A percentile compares a stretch with the other conserved stretches of the same genome.
These are phyloP conservation scores for Cladophialophora carrionii DNA, from an alignment of 2,329 filamentous ascomycete genomes.

Conservation along the genomic window DNA sequence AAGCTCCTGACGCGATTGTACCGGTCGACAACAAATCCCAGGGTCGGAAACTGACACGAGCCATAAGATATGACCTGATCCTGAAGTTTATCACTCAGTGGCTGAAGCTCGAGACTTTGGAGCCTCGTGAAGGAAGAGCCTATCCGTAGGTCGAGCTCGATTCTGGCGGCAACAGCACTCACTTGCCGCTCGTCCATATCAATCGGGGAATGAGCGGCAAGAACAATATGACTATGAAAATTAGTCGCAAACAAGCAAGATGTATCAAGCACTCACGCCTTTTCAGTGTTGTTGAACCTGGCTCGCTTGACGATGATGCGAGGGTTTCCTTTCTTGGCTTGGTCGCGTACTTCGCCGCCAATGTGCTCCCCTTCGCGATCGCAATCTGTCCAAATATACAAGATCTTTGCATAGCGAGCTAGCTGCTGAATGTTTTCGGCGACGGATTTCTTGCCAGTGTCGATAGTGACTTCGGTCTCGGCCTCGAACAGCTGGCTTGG, in stretches of 20 bases:
- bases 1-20: slow-evolving; percentile 95
- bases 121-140: slow-evolving; percentile 91
- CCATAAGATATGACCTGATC: slow-evolving; percentile 78
- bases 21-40: slow-evolving; percentile 95
- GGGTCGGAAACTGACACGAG: slow-evolving; percentile 93
- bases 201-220: slow-evolving; percentile 76
- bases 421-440: slow-evolving; percentile 83
- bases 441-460: slow-evolving; percentile 77
- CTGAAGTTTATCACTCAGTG: slow-evolving; percentile 68
- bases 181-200: slow-evolving; percentile 83
- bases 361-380: slow-evolving; percentile 98
- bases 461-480: slow-evolving; percentile 69
- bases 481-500: slow-evolving; percentile 81
- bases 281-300: slow-evolving; percentile 93
- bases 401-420: slow-evolving; percentile 69
- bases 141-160: slow-evolving; percentile 89
- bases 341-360: slow-evolving; percentile 82
- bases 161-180: slow-evolving; percentile 82
- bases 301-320: slow-evolving; percentile 80
- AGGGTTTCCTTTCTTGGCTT: slow-evolving; percentile 74
- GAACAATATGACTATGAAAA: slow-evolving; percentile 72
- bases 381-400: slow-evolving; percentile 99
- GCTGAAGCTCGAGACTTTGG: slow-evolving; percentile 76
- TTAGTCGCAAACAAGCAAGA: neutral
- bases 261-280: slow-evolving; percentile 66